Base-by-base conservation (phyloP, 305 asterid genomes). In the Fraxinus paxiana region DNA sequence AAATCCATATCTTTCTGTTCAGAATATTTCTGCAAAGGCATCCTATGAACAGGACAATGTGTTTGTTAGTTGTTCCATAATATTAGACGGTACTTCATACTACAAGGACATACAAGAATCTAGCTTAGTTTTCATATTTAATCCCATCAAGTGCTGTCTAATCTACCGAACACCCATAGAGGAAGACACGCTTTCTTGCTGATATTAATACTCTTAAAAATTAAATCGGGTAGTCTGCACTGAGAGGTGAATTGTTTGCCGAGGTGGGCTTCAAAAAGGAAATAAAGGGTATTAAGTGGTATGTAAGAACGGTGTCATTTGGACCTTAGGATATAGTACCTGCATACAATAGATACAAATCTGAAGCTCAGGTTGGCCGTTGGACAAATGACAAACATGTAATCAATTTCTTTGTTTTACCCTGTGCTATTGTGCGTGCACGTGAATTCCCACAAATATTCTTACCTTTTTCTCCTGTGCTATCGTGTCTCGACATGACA, bases 401-500 rank as follows among this genome's bases (percentile, higher is more conserved):
- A 54, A 54, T 54, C 63, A 54, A 54, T 15, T 54, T 17, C 24
- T 54, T 54, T 54, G 65, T 54, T 17, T 54, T 18, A 54, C 65
- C 3, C 20, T 48, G 65, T 54, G 69, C 12, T 59, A 59, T 6
- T 24, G 9, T 65, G 18, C 0, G 73, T 65, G 35, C 7, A 65
- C 35, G 37, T 10, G 7, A 65, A 28, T 65, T 65, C 35, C 9
- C 1, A 65, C 73, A 24, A 65, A 65, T 24, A 65, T 65, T 65
- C 37, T 65, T 65, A 26, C 18, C 35, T 65, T 65, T 65, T 65
- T 65, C 34, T 65, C 18, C 20, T 28, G 18, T 65, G 73, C 73
- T 12, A 65, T 24, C 22, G n/a, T 46, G 63, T 76, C 77, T 79
- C 35, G 75, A 51, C 48, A 5, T 71, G 38, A 24, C 85, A 86